phyloP scores from a whole-genome alignment of 495 filamentous ascomycete genomes.

The Oleoguttula mirabilis region DNA sequence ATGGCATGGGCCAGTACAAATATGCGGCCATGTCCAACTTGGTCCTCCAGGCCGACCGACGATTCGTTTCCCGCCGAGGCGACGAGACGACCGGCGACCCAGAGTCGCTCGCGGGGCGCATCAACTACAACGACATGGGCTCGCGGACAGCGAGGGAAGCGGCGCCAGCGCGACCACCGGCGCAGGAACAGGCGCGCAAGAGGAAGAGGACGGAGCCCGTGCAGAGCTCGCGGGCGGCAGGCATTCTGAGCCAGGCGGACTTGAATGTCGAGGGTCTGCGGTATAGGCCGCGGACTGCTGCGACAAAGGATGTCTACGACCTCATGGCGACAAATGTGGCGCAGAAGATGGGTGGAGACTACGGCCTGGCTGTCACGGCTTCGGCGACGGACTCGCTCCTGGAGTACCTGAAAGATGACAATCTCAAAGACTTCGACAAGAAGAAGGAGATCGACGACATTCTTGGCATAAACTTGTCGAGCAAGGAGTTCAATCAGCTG shows the following conservation, averaged over 20 bases:
- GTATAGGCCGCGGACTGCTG: slow-evolving; percentile 83
- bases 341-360: slow-evolving; percentile 80
- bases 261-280: slow-evolving; percentile 70
- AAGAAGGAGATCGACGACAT: slow-evolving; percentile 96
- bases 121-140: slow-evolving; percentile 92
- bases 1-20: slow-evolving; percentile 94
- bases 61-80: slow-evolving; percentile 80
- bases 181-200: slow-evolving; percentile 65
- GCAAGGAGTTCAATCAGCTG: slow-evolving; percentile 93
- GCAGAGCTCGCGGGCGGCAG: slow-evolving; percentile 56
- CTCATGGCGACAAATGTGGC: slow-evolving; percentile 86
- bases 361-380: slow-evolving; percentile 67
- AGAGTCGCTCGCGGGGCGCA: slow-evolving; percentile 87
- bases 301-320: slow-evolving; percentile 90
- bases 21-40: slow-evolving; percentile 99
- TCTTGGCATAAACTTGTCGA: slow-evolving; percentile 63
- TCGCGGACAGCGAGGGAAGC: slow-evolving; percentile 64
- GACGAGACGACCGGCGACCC: slow-evolving; percentile 96
- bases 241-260: slow-evolving; percentile 75
- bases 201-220: slow-evolving; percentile 62
- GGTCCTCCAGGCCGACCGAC: slow-evolving; percentile 97
- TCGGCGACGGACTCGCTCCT: slow-evolving; percentile 92
- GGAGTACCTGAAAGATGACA: slow-evolving; percentile 86
- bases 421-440: slow-evolving; percentile 95
- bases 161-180: slow-evolving; percentile 45